phyloP scores from a whole-genome alignment of 257 asterid genomes.

The Fraxinus americana region DNA sequence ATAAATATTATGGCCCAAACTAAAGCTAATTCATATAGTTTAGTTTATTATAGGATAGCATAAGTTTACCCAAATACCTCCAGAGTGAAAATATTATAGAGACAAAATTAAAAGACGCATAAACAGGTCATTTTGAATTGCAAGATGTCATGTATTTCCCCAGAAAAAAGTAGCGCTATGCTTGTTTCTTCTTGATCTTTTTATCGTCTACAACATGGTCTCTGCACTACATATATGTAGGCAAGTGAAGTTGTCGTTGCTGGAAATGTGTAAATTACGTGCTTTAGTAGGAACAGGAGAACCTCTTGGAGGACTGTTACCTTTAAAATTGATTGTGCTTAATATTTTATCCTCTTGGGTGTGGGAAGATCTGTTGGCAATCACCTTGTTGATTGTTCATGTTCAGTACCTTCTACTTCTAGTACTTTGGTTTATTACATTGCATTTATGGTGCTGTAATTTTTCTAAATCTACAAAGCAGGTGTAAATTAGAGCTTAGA shows the following conservation, averaged over 20 bases:
- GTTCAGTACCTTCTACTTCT: slow-evolving; percentile 4
- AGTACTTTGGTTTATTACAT: neutral
- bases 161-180: neutral
- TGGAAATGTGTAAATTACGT: neutral
- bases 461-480: neutral
- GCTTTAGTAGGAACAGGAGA: neutral
- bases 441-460: slow-evolving; percentile 3
- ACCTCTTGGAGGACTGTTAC: neutral
- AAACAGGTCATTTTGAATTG: neutral
- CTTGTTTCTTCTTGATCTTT: neutral
- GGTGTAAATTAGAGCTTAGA: neutral
- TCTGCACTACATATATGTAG: neutral
- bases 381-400: neutral
- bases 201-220: neutral
- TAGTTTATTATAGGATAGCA: neutral
- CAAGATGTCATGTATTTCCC: neutral
- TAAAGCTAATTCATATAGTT: neutral
- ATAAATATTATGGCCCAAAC: neutral
- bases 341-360: neutral
- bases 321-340: neutral
- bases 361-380: slow-evolving; percentile 5
- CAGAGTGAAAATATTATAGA: neutral
- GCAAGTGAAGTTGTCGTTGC: neutral
- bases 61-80: neutral
- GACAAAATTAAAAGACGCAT: neutral